Evolutionary conservation across 2,329 filamentous ascomycete species (phyloP), one percentile per base, ranked within the genome.

Genomic region (Trichoderma breve): DNA sequence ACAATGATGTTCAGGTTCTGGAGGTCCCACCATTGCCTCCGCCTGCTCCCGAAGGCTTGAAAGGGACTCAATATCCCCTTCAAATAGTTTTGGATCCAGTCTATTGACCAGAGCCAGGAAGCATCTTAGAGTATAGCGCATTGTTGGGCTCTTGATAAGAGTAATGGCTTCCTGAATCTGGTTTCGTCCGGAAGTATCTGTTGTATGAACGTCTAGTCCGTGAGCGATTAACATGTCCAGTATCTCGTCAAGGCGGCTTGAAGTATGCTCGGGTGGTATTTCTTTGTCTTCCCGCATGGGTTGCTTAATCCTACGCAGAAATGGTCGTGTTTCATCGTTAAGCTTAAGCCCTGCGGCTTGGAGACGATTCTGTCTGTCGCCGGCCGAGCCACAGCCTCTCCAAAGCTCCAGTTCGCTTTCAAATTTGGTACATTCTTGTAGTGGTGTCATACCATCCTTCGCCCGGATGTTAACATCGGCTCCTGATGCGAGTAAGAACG

Each of bases 401-500:
- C 34, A 61, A 28, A 21, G 18, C 12, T 32, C 11, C 26, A 64
- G 9, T 9, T 74, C 70, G 11, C 61, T 58, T 51, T 75, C 73
- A 12, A 72, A 73, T 2, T 71, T 55, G 3, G 71, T 62, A 34
- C 75, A 74, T 1, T 73, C 75, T 8, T 64, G 15, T 11, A 72
- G 28, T 18, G 74, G 68, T 6, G 64, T 30, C 26, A 9, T 5
- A 11, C 60, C 60, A 30, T 63, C 34, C 21, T 63, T 43, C 6
- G 60, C 12, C 7, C 60, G 55, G 12, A 51, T 61, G 6, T 70
- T 15, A 5, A 34, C 14, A 60, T 72, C 63, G 1, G 76, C 76
- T 6, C 73, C 76, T 15, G 74, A 74, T 3, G 72, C 43, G 9
- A 78, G 71, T 2, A 78, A 66, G n/a, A 77, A 66, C 4, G 43